Base-by-base conservation (phyloP, 2,329 filamentous ascomycete species). In the Aspergillus floridensis region DNA sequence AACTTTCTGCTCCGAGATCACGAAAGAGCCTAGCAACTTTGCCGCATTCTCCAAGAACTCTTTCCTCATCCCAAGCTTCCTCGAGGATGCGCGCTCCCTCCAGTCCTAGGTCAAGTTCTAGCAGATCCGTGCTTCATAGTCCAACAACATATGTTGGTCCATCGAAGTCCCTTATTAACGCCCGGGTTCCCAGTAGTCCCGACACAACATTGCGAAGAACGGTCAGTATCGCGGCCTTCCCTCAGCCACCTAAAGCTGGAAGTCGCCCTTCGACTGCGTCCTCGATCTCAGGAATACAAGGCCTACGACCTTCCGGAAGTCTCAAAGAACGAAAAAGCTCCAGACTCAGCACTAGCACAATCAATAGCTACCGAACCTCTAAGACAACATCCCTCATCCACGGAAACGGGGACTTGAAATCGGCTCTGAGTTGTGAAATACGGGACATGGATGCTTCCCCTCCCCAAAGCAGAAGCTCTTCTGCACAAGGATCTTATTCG, bases 211-310 rank as follows among this genome's bases (percentile, higher is more conserved):
- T 97, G 57, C 87, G 92, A 63, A 96, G 96, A 77, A 90, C 90
- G 1, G 89, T 96, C 70, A 97, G 93, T 81, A 96, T 97, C 70
- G 93, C 93, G 72, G 88, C 92, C 1, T 97, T 98, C 71, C 93
- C 93, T 31, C 90, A 96, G 65, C 93, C 93, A 14, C 93, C 93
- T 14, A 88, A 88, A 66, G 85, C 87, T 51, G 82, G 84, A 56
- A 82, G 77, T 79, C 67, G 92, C 83, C 76, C 79, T 86, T 58
- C 90, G 85, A 54, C 85, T 82, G 57, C 84, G 72, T 76, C 82
- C 69, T 67, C 77, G 72, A 55, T 74, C 62, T 69, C 81, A 59
- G 70, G 68, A 3, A 66, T 72, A 29, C 70, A 72, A 41, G 69
- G 74, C 19, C 65, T 69, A 49, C 63, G 65, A n/a, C 59, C 72